Base-by-base conservation (phyloP, 2,329 filamentous ascomycete genomes). In the Phaeosphaeriaceae sp. region DNA sequence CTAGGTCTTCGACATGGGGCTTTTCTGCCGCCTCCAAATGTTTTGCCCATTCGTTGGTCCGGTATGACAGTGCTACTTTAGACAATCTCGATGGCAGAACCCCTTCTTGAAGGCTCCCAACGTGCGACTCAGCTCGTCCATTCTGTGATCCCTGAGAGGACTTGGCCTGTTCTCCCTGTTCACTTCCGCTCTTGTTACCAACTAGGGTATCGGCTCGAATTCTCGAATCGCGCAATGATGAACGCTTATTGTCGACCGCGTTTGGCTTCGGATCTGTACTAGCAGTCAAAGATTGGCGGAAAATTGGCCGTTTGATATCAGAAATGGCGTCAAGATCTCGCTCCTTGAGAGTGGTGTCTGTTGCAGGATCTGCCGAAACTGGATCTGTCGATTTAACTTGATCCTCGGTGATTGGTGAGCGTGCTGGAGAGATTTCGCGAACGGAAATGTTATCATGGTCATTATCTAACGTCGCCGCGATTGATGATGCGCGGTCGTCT, bases 1-100 rank as follows among this genome's bases (percentile, higher is more conserved):
- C 81, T 13, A 91, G 75, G 1, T 87, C 84, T 7, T 92, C 89
- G 0, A 85, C 76, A 48, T 88, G 85, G 1, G 92, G 92, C 5
- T 81, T 80, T 17, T 97, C 93, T 7, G 94, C 93, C 44, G 85
- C 81, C 62, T 88, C 88, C 11, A 97, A 83, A 75, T 97, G 92
- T 75, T 97, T 97, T 0, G 93, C 92, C 94, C 94, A 98, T 78
- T 98, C 94, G 64, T 96, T 96, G 1, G 93, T 97, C 56, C 94
- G 87, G 72, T 95, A 96, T 0, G 90, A 91, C 74, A 92, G 82
- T 1, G 93, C 90, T 9, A 96, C 86, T 60, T 87, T 89, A 1
- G 93, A 95, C 33, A 93, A 78, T 13, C 87, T 86, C n/a, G 83
- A 80, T 0, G 91, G 91, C 10, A 96, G 83, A 11, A 83, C 83